These are phyloP conservation scores for Colletotrichum lupini DNA, from an alignment of 2,329 filamentous ascomycete species.

Conservation along the genomic window DNA sequence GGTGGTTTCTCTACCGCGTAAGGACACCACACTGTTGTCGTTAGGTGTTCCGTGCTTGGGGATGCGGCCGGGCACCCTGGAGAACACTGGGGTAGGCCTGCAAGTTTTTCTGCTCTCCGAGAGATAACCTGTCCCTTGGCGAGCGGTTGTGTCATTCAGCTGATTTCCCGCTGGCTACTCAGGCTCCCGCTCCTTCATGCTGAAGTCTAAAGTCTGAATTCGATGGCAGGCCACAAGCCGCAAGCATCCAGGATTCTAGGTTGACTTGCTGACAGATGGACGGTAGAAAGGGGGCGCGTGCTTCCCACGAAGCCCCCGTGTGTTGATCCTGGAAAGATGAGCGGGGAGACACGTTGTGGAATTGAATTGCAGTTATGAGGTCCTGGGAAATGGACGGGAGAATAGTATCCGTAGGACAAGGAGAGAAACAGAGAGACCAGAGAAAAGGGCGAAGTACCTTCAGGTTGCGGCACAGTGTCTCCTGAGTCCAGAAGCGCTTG, in stretches of 20 bases:
- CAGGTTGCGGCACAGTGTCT: conserved; percentile 28
- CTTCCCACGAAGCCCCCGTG: neutral
- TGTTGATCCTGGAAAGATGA: neutral
- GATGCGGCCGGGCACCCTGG: conserved; percentile 13
- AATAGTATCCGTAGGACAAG: neutral
- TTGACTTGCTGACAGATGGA: neutral
- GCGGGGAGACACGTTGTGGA: conserved; percentile 9
- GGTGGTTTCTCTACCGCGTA: neutral
- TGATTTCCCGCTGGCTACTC: conserved; percentile 17
- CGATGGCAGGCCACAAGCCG: neutral
- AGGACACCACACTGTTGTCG: neutral
- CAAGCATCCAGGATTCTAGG: neutral
- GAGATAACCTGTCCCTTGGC: conserved; percentile 29
- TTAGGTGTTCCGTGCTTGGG: conserved; percentile 3
- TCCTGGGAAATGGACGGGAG: neutral
- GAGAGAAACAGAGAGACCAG: neutral
- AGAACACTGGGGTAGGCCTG: conserved; percentile 31
- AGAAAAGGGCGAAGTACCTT: conserved; percentile 1
- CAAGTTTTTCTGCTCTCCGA: conserved; percentile 8
- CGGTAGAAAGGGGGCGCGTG: neutral
- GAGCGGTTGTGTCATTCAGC: conserved; percentile 23
- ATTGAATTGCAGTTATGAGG: neutral
- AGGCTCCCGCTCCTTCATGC: neutral
- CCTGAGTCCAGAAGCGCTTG: conserved; percentile 35
- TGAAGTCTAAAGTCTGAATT: neutral